Evolutionary conservation across 2,329 filamentous ascomycete genomes (phyloP).

Genomic region (Keithomyces neogunnii): DNA sequence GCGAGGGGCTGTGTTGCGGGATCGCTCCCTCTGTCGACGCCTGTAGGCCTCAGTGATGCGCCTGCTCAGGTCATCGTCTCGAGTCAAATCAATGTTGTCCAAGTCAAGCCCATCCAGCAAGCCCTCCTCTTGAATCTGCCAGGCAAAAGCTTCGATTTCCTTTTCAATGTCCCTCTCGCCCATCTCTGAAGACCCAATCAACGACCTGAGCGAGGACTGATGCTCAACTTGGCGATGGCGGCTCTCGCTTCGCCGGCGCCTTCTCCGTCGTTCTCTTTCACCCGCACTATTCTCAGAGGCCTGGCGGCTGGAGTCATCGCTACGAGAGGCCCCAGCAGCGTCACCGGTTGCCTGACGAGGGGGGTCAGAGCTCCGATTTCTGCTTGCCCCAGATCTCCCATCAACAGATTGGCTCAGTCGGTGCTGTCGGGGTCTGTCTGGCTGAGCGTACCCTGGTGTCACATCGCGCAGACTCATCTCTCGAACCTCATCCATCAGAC

Average conservation of each 20-base stretch:
- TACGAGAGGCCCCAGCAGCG: slow-evolving; percentile 13
- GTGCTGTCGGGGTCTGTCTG: slow-evolving; percentile 20
- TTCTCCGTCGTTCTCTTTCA: slow-evolving; percentile 20
- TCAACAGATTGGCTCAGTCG: slow-evolving; percentile 27
- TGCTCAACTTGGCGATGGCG: slow-evolving; percentile 65
- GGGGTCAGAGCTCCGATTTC: slow-evolving; percentile 21
- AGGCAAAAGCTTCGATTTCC: slow-evolving; percentile 83
- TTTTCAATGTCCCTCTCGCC: slow-evolving; percentile 73
- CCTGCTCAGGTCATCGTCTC: slow-evolving; percentile 85
- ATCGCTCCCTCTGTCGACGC: slow-evolving; percentile 59
- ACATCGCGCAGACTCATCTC: slow-evolving; percentile 65
- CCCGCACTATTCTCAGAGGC: slow-evolving; percentile 29
- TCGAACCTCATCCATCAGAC: slow-evolving; percentile 62
- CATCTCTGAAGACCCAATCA: slow-evolving; percentile 72
- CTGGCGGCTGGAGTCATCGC: slow-evolving; percentile 16
- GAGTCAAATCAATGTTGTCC: slow-evolving; percentile 72
- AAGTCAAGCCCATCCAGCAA: slow-evolving; percentile 81
- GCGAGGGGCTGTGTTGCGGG: slow-evolving; percentile 33
- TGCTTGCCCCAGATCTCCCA: slow-evolving; percentile 20
- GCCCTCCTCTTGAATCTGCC: slow-evolving; percentile 82
- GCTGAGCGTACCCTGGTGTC: slow-evolving; percentile 35
- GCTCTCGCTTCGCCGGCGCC: slow-evolving; percentile 35
- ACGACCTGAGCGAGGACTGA: slow-evolving; percentile 76
- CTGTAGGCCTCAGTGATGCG: slow-evolving; percentile 85
- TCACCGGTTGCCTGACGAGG: slow-evolving; percentile 18